Percentiles rank a stretch among this genome's conserved stretches.
Evolutionary conservation across 495 filamentous ascomycete species (phyloP).

Genomic region (Hypoxylon fragiforme): DNA sequence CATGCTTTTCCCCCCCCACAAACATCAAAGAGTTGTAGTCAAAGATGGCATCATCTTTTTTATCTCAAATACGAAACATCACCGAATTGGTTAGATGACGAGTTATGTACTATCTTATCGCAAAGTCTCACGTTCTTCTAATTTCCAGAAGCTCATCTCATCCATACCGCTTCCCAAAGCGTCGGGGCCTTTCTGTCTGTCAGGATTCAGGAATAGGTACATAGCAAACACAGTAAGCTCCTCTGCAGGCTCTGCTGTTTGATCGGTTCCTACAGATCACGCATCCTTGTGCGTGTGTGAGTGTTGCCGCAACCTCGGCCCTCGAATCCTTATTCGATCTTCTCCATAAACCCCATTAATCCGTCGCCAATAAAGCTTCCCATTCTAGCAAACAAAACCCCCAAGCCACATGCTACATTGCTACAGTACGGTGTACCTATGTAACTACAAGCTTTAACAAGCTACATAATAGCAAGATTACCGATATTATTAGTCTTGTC

Average conservation of each 20-base stretch:
- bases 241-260: no score
- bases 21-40: background rate
- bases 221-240: conserved; percentile 30
- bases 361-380: conserved; percentile 30
- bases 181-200: conserved; percentile 14
- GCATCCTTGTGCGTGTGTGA: background rate
- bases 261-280: conserved; percentile 35
- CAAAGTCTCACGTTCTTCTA: conserved; percentile 1
- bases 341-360: conserved; percentile 18
- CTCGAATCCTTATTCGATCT: conserved; percentile 29
- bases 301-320: conserved; percentile 22
- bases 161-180: conserved; percentile 29
- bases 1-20: background rate
- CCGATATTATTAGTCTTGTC: conserved; percentile 24
- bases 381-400: no score
- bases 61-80: no score
- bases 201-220: no score
- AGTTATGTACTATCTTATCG: conserved; percentile 10
- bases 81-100: background rate
- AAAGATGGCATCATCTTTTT: no score
- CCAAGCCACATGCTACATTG: no score
- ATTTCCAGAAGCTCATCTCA: conserved; percentile 15
- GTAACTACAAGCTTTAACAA: no score
- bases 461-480: background rate
- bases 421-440: no score